Evolutionary conservation across 2,329 filamentous ascomycete genomes (phyloP), one percentile per base, ranked within the genome.

Genomic region (Colletotrichum sansevieriae): DNA sequence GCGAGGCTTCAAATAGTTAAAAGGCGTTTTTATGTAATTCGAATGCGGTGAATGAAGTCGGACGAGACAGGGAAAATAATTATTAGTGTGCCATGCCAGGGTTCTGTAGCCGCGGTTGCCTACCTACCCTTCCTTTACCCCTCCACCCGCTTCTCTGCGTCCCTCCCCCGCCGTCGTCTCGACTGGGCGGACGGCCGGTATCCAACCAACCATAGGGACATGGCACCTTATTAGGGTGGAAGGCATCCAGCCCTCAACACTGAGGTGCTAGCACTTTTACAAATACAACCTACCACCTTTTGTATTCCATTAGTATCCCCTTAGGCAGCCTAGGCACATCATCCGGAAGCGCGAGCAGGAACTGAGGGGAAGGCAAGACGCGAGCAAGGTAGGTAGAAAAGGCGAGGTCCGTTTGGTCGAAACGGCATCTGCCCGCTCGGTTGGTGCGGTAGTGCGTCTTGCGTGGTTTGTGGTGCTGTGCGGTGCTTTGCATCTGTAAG

Each of bases 401-500:
- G 43, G 43, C 51, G n/a, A 20, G 33, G 41, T 59, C 43, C 10
- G 41, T 44, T 44, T 44, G 20, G 41, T 46, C 41, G 20, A 59
- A 59, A 44, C 56, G 22, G 49, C 58, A 43, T 63, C 49, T 66
- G 58, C 25, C 64, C 58, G 59, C 58, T 56, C 43, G 51, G 49
- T n/a, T 49, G 49, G 58, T 55, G 41, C 49, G 18, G 29, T 8
- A 9, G 29, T 8, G 29, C 29, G 29, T 29, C 29, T 29, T 55
- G 63, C 55, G 13, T n/a, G 29, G 29, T 29, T 29, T 60, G 37
- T 29, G 52, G 22, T 51, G 35, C 15, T 20, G 15, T 52, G 47
- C 47, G 22, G 25, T 52, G 37, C 33, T 43, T 35, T 55, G 47
- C 63, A 60, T 66, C 43, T 63, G 41, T 63, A 41, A 41, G 49